Evolutionary conservation across 1,284 basidiomycete species (phyloP).

Genomic region (Gomphus bonarii): DNA sequence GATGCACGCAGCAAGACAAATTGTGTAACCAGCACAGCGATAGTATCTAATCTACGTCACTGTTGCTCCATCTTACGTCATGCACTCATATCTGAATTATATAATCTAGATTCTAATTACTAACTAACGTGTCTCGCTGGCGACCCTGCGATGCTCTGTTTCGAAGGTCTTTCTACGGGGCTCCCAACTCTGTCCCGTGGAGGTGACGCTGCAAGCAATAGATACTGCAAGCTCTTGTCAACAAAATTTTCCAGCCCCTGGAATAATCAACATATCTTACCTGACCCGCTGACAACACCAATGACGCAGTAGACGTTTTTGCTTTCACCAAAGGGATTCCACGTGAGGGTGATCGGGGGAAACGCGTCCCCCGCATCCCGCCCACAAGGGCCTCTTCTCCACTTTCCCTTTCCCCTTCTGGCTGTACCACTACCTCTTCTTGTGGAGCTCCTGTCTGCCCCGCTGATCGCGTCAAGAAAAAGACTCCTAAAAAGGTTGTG

Average conservation of each 20-base stretch:
- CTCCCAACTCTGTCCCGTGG: constrained; percentile 4
- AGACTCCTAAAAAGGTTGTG: constrained; percentile 80
- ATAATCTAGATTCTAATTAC: background rate
- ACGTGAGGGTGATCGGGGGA: background rate
- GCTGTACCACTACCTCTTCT: background rate
- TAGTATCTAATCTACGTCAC: background rate
- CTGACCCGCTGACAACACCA: constrained; percentile 13
- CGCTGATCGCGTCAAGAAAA: constrained; percentile 31
- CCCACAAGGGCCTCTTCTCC: background rate
- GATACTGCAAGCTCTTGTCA: constrained; percentile 2
- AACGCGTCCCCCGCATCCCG: background rate
- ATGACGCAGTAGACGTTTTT: constrained; percentile 8
- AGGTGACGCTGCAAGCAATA: constrained; percentile 12
- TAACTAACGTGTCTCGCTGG: background rate
- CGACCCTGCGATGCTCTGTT: background rate
- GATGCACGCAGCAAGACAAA: background rate
- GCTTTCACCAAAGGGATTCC: constrained; percentile 4
- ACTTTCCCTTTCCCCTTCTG: background rate
- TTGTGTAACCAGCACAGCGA: constrained; percentile 1
- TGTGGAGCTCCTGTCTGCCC: background rate
- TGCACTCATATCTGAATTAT: background rate
- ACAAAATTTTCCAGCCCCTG: background rate
- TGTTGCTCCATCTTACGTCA: background rate
- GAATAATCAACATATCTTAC: background rate
- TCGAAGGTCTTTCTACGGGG: background rate